Base-by-base conservation (phyloP, 73 alveolate genomes). In the Paramecium primaurelia region DNA sequence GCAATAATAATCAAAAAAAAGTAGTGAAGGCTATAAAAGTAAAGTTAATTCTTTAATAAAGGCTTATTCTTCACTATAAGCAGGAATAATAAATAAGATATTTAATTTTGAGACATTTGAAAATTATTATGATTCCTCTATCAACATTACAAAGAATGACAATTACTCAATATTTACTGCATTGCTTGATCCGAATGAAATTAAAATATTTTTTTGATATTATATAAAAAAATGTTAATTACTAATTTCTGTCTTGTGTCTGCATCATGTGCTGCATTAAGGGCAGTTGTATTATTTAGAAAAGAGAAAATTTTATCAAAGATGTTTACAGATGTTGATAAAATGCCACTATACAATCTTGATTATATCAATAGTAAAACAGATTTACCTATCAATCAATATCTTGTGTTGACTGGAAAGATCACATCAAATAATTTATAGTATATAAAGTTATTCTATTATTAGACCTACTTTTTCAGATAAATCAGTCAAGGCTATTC, bases 321-420 rank as follows among this genome's bases (percentile, higher is more conserved):
- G 30, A 80, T 80, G 91, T 80, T 80, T 25, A 25, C 36, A 45
- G 91, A 80, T 80, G 91, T 80, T 10, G 71, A 80, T 10, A 45
- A 45, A 80, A 80, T 80, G 91, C 58, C 71, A 2, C 26, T 80
- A 0, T 80, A 80, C 54, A 80, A 80, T 80, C 75, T 80, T 42
- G 44, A 22, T 28, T 80, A 80, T 18, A 25, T 80, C 34, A 44
- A 49, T 40, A 32, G 64, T 25, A 25, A 22, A 44, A 32, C 47
- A n/a, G 91, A 80, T 80, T 54, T 80, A 32, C 91, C 91, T 7
- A 22, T 20, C 4, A 80, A 80, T 80, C n/a, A 80, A 47, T 47
- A 45, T 47, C 30, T 80, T 11, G 34, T 80, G 25, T 42, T 80
- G 42, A 64, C 91, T 80, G 91, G 91, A 26, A 80, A 80, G 45